phyloP scores from a whole-genome alignment of 2,329 filamentous ascomycete species.

The Didymella pinodella region DNA sequence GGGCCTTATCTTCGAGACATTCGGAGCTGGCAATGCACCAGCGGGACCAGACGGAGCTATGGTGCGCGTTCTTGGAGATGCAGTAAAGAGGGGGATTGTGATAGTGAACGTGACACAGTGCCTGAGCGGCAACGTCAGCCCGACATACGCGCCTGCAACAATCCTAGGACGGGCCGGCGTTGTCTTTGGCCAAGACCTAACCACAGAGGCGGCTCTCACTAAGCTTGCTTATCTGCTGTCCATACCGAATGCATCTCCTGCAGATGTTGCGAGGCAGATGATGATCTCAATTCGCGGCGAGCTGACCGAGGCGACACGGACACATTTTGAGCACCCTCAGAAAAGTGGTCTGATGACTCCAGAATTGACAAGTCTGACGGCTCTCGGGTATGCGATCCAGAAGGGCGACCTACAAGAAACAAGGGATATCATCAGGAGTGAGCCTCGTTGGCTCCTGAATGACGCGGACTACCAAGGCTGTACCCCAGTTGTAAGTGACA shows the following conservation, averaged over 20 bases:
- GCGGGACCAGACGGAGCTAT: slow-evolving; percentile 80
- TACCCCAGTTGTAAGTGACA: slow-evolving; percentile 62
- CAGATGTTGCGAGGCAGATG: slow-evolving; percentile 75
- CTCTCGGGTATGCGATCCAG: slow-evolving; percentile 80
- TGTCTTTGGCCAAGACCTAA: slow-evolving; percentile 88
- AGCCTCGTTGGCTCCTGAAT: slow-evolving; percentile 73
- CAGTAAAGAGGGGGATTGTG: slow-evolving; percentile 80
- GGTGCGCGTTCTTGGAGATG: slow-evolving; percentile 77
- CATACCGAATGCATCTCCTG: slow-evolving; percentile 66
- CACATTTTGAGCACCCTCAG: slow-evolving; percentile 78
- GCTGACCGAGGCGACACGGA: slow-evolving; percentile 77
- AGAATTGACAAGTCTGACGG: slow-evolving; percentile 72
- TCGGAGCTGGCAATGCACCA: slow-evolving; percentile 91
- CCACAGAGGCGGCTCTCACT: slow-evolving; percentile 87
- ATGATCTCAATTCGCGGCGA: slow-evolving; percentile 80
- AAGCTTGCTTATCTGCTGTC: slow-evolving; percentile 89
- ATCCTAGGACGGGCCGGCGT: slow-evolving; percentile 83
- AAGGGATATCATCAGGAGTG: slow-evolving; percentile 70
- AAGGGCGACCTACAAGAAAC: slow-evolving; percentile 73
- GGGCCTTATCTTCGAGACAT: slow-evolving; percentile 87
- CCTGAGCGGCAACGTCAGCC: slow-evolving; percentile 58
- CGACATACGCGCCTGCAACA: slow-evolving; percentile 58
- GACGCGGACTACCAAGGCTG: slow-evolving; percentile 83
- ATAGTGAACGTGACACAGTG: slow-evolving; percentile 95
- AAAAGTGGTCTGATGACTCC: slow-evolving; percentile 62